Evolutionary conservation across 352 stramenopile species (phyloP).

Genomic region (Halophytophthora batemanensis): DNA sequence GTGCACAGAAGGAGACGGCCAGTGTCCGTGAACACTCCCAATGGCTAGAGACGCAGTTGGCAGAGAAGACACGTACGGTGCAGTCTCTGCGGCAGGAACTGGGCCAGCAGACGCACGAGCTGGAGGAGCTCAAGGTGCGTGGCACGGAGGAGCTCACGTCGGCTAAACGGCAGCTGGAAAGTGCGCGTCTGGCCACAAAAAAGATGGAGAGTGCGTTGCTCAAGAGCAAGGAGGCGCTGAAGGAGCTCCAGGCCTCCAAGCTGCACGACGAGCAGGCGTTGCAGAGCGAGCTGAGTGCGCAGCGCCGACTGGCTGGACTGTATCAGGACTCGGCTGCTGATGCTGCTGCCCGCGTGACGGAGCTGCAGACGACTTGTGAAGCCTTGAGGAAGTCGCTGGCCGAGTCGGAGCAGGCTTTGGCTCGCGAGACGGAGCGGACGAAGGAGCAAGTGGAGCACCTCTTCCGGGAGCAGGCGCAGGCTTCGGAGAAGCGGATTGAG

Average conservation of each 20-base stretch:
- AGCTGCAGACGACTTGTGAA: slow-evolving; percentile 56
- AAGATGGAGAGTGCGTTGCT: slow-evolving; percentile 65
- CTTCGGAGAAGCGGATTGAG: slow-evolving; percentile 54
- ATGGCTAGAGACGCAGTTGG: slow-evolving; percentile 64
- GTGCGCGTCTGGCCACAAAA: slow-evolving; percentile 49
- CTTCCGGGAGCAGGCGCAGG: slow-evolving; percentile 65
- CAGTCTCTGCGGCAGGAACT: slow-evolving; percentile 57
- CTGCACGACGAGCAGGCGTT: slow-evolving; percentile 61
- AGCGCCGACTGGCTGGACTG: slow-evolving; percentile 63
- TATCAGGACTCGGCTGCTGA: slow-evolving; percentile 71
- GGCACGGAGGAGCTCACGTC: slow-evolving; percentile 48
- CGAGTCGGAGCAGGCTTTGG: slow-evolving; percentile 57
- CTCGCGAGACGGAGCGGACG: slow-evolving; percentile 60
- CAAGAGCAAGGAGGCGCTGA: slow-evolving; percentile 64
- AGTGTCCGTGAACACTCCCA: slow-evolving; percentile 52
- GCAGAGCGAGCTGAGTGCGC: slow-evolving; percentile 61
- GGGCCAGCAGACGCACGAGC: slow-evolving; percentile 50
- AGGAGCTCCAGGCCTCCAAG: slow-evolving; percentile 60
- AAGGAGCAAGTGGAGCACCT: slow-evolving; percentile 69
- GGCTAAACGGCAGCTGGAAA: slow-evolving; percentile 54
- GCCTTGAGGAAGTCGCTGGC: slow-evolving; percentile 54
- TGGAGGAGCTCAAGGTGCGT: slow-evolving; percentile 53
- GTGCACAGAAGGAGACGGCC: slow-evolving; percentile 55
- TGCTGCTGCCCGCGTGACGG: slow-evolving; percentile 44
- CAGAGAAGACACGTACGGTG: slow-evolving; percentile 62